Conservation (phyloP, 192 early-diverging fungal genomes). For the Backusella tuberculispora region DNA sequence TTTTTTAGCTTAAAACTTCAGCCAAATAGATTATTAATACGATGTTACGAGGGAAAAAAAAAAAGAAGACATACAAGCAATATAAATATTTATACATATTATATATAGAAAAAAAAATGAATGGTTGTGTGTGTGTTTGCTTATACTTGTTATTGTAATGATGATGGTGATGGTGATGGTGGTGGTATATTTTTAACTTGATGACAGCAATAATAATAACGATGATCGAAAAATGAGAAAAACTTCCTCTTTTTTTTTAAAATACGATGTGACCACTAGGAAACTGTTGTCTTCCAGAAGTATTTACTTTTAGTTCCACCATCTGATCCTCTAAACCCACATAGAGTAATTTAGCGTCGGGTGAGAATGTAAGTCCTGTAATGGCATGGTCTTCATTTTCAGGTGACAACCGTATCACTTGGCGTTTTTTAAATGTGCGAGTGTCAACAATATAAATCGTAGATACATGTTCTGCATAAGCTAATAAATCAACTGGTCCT, state of each 20-base stretch:
- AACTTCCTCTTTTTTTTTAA: background rate
- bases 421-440: slow-evolving; percentile 79
- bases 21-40: slow-evolving; percentile 24
- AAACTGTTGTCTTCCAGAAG: slow-evolving; percentile 77
- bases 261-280: slow-evolving; percentile 76
- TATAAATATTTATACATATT: slow-evolving; percentile 12
- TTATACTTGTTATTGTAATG: no score
- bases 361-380: slow-evolving; percentile 81
- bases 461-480: slow-evolving; percentile 78
- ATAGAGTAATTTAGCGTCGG: slow-evolving; percentile 48
- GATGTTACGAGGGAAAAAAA: background rate
- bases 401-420: slow-evolving; percentile 78
- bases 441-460: slow-evolving; percentile 92
- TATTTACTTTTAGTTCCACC: slow-evolving; percentile 82
- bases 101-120: background rate
- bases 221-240: background rate
- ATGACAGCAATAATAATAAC: background rate
- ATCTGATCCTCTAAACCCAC: slow-evolving; percentile 76
- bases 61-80: background rate
- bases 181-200: no score
- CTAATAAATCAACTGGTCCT: slow-evolving; percentile 87
- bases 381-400: slow-evolving; percentile 74
- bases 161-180: no score
- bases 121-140: no score
- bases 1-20: slow-evolving; percentile 34